A percentile compares a stretch with the other conserved stretches of the same genome.
These are phyloP conservation scores for Letharia columbiana DNA, from an alignment of 495 filamentous ascomycete genomes.

Conservation along the genomic window DNA sequence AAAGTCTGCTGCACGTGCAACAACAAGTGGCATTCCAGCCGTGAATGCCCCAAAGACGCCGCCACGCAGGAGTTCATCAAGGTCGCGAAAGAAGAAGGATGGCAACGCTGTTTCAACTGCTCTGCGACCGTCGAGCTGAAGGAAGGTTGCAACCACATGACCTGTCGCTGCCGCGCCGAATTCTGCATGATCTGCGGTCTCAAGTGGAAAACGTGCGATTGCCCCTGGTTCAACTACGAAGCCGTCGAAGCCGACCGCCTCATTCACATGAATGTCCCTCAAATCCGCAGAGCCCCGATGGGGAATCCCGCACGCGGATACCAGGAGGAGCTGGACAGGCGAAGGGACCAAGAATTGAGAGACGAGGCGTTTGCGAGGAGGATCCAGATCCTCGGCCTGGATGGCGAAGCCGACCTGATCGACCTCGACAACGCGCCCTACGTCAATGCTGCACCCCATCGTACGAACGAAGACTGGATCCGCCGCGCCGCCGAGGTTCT, in stretches of 20 bases:
- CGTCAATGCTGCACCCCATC: neutral
- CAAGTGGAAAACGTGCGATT: conserved; percentile 76
- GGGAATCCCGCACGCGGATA: conserved; percentile 37
- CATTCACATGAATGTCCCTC: conserved; percentile 48
- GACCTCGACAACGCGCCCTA: conserved; percentile 4
- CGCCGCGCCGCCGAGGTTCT: conserved; percentile 15
- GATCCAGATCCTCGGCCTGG: conserved; percentile 42
- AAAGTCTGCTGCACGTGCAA: conserved; percentile 69
- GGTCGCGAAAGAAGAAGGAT: conserved; percentile 61
- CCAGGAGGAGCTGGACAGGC: conserved; percentile 44
- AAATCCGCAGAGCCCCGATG: conserved; percentile 15
- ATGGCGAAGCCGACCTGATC: neutral
- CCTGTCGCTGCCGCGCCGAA: conserved; percentile 69
- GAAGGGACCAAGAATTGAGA: conserved; percentile 42
- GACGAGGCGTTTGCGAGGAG: conserved; percentile 51
- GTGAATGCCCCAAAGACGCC: conserved; percentile 63
- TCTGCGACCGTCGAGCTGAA: conserved; percentile 67
- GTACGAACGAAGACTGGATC: conserved; percentile 4
- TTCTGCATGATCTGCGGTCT: conserved; percentile 75
- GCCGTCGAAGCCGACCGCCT: conserved; percentile 48
- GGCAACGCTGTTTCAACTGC: conserved; percentile 71
- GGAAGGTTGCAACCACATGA: conserved; percentile 81
- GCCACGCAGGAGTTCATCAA: conserved; percentile 56
- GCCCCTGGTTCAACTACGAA: conserved; percentile 68
- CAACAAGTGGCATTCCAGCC: conserved; percentile 58